A percentile compares a stretch with the other conserved stretches of the same genome.
Evolutionary conservation across 2,329 filamentous ascomycete species (phyloP).

Genomic region (Penicillium sclerotigenum): DNA sequence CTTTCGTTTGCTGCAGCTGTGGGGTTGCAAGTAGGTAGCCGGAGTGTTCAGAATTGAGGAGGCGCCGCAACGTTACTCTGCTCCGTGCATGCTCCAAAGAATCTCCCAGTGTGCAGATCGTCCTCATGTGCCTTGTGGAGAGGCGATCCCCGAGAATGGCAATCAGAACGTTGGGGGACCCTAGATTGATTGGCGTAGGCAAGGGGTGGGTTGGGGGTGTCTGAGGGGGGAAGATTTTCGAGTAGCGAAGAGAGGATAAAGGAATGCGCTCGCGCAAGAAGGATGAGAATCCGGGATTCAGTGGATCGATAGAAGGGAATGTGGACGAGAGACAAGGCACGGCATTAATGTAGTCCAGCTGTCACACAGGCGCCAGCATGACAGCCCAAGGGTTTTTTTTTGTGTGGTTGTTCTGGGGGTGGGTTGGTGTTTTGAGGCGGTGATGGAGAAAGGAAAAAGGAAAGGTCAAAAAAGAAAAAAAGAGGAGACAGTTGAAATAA

Average conservation of each 20-base stretch:
- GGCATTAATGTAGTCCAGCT: constrained; percentile 36
- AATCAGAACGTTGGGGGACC: constrained; percentile 27
- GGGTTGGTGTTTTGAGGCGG: neutral
- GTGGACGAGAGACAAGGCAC: constrained; percentile 37
- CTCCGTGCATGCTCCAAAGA: constrained; percentile 45
- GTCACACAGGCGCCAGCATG: constrained; percentile 40
- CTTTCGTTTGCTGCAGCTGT: constrained; percentile 35
- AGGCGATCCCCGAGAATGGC: constrained; percentile 28
- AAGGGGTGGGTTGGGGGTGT: constrained; percentile 10
- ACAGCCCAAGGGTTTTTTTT: constrained; percentile 22
- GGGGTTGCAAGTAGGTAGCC: constrained; percentile 22
- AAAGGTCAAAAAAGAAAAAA: constrained; percentile 12
- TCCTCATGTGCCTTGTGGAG: constrained; percentile 34
- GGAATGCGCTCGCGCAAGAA: constrained; percentile 37
- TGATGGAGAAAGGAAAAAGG: constrained; percentile 1
- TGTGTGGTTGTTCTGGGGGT: neutral
- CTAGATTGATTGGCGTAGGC: constrained; percentile 27
- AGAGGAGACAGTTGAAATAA: neutral
- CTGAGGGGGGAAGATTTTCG: constrained; percentile 3
- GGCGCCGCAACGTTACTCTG: constrained; percentile 37
- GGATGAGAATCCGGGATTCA: constrained; percentile 28
- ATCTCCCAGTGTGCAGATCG: constrained; percentile 38
- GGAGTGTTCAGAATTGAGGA: constrained; percentile 27
- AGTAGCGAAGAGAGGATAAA: constrained; percentile 12
- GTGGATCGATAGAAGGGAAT: constrained; percentile 36